phyloP scores from a whole-genome alignment of 1,284 basidiomycete species.

The Porogramme epimiltina region DNA sequence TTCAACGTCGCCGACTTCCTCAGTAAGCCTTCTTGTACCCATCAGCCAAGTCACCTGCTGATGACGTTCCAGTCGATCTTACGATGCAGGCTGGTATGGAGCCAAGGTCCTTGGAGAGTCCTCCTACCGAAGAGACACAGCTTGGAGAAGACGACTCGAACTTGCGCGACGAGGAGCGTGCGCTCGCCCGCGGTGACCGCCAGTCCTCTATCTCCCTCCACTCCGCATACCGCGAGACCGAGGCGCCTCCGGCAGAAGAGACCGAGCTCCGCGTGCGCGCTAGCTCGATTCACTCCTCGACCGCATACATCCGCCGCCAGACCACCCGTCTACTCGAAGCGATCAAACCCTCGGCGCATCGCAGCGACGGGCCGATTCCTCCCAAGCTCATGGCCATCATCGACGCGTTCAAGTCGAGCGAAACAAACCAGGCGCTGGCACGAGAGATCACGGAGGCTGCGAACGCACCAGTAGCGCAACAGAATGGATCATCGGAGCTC shows the following conservation, averaged over 20 bases:
- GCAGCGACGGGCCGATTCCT: conserved; percentile 46
- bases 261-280: conserved; percentile 55
- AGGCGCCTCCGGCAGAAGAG: conserved; percentile 33
- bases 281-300: conserved; percentile 48
- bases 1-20: conserved; percentile 97
- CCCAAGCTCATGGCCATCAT: conserved; percentile 79
- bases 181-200: conserved; percentile 31
- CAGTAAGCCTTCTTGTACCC: conserved; percentile 57
- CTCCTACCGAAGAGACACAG: conserved; percentile 32
- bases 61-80: conserved; percentile 64
- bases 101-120: conserved; percentile 38
- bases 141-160: conserved; percentile 41
- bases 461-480: conserved; percentile 23
- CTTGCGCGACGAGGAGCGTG: conserved; percentile 65
- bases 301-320: conserved; percentile 68
- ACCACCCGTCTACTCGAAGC: conserved; percentile 78
- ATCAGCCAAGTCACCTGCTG: not conserved
- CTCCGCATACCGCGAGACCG: conserved; percentile 23
- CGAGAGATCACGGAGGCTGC: conserved; percentile 58
- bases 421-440: conserved; percentile 63
- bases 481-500: conserved; percentile 43
- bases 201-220: conserved; percentile 39
- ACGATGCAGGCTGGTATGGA: conserved; percentile 77
- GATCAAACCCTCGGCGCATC: conserved; percentile 46
- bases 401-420: conserved; percentile 68